Base-by-base conservation (phyloP, 2,329 filamentous ascomycete species). In the Drechslerella dactyloides region DNA sequence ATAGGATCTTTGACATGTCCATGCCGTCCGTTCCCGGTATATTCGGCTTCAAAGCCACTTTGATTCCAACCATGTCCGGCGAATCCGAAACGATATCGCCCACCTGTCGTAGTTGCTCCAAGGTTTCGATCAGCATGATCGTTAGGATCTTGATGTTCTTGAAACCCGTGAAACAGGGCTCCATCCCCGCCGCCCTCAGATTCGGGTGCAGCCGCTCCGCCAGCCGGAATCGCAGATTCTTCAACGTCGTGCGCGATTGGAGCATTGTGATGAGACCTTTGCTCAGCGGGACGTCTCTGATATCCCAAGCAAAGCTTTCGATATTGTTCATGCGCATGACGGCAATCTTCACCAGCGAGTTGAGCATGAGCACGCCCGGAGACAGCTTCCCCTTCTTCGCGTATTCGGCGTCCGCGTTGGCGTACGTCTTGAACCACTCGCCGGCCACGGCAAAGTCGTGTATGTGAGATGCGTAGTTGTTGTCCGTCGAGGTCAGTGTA, bases 1-100 rank as follows among this genome's bases (percentile, higher is more conserved):
- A 73, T n/a, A 73, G 30, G 33, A 73, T 73, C 42, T 73, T 73
- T 8, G 69, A 73, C 69, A 73, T 66, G 35, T 73, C 69, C 69
- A 73, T 73, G 1, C 69, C 69, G 21, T 73, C 69, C 4, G 69
- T 73, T 2, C 69, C 69, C 4, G 69, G 69, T n/a, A 73, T 73
- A 33, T 59, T 68, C 30, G 69, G 69, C 37, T 73, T 73, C 50
- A 73, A 54, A 2, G 69, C 69, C n/a, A 73, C 69, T 27, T 73
- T 73, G 52, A 73, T 73, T 15, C 69, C 69, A 33, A 73, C 69
- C 69, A 73, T 73, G 62, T 73, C 69, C 21, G 69, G 69, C 6
- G 69, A 73, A 30, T 73, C 63, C 11, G 69, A 66, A 51, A 73
- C 69, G n/a, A 73, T 73, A 23, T 73, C 69, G 4, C 69, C 69